Conservation (phyloP, 2,329 filamentous ascomycete species). For the Nemania serpens region DNA sequence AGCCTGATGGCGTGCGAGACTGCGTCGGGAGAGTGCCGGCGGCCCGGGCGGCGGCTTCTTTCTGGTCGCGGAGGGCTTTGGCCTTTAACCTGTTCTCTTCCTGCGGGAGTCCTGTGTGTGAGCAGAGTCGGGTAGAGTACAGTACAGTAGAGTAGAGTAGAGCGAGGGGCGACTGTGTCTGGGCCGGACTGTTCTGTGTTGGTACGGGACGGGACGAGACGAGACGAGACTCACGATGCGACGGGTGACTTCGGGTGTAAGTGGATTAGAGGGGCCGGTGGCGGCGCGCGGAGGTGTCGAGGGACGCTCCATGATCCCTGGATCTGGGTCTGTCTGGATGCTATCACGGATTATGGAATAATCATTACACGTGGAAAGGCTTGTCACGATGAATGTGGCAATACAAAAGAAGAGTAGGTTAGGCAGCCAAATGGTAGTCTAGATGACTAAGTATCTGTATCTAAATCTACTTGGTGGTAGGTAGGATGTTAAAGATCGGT, state of each 20-base stretch:
- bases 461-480: no score
- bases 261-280: constrained; percentile 45
- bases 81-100: constrained; percentile 87
- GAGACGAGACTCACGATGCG: constrained; percentile 54
- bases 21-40: constrained; percentile 47
- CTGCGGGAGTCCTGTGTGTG: constrained; percentile 47
- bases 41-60: constrained; percentile 64
- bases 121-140: neutral
- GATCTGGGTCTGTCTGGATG: neutral
- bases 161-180: no score
- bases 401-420: no score
- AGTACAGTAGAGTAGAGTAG: no score
- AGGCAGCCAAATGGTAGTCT: no score
- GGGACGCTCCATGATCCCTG: constrained; percentile 50
- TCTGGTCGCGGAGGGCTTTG: constrained; percentile 80
- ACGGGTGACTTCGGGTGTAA: constrained; percentile 58
- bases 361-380: no score
- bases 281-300: constrained; percentile 49
- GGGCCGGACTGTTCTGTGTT: no score
- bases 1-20: constrained; percentile 65
- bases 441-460: no score
- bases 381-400: no score
- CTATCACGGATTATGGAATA: no score
- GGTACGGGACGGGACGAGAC: neutral
- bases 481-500: constrained; percentile 21